Conservation (phyloP, 257 asterid genomes). For the Solanum lycopersicoides region DNA sequence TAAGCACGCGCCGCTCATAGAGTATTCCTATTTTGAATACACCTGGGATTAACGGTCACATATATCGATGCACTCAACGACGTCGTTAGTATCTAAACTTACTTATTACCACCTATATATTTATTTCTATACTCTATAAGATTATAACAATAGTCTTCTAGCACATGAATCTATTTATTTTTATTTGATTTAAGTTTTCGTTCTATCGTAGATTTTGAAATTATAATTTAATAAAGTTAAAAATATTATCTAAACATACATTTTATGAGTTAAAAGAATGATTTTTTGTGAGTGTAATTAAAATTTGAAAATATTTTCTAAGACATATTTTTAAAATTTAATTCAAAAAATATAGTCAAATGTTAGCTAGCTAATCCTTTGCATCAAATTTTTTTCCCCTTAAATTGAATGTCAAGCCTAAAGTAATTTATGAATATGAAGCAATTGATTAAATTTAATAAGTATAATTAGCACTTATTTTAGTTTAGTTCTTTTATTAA, state of each 20-base stretch:
- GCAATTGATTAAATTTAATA: background rate
- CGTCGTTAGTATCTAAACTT: constrained; percentile 15
- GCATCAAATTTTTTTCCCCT: too few relatives aligned
- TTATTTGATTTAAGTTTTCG: fast-evolving
- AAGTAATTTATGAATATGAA: background rate
- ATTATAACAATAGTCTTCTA: too few relatives aligned
- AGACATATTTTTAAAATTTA: background rate
- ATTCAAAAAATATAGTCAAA: background rate
- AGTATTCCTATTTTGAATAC: constrained; percentile 17
- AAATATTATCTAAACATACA: too few relatives aligned
- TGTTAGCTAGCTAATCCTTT: too few relatives aligned
- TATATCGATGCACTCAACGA: constrained; percentile 32
- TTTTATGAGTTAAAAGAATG: too few relatives aligned
- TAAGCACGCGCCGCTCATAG: constrained; percentile 8
- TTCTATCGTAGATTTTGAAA: too few relatives aligned
- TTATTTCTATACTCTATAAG: too few relatives aligned
- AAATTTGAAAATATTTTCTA: background rate
- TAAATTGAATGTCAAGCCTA: background rate
- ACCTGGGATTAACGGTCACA: constrained; percentile 51
- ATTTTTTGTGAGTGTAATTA: background rate
- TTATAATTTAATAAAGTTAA: too few relatives aligned
- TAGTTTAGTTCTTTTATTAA: background rate
- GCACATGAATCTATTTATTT: background rate
- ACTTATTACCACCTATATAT: too few relatives aligned
- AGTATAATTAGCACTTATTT: background rate